These are phyloP conservation scores for Sequoiadendron giganteum DNA, from an alignment of 75 land plant genomes.

Conservation along the genomic window DNA sequence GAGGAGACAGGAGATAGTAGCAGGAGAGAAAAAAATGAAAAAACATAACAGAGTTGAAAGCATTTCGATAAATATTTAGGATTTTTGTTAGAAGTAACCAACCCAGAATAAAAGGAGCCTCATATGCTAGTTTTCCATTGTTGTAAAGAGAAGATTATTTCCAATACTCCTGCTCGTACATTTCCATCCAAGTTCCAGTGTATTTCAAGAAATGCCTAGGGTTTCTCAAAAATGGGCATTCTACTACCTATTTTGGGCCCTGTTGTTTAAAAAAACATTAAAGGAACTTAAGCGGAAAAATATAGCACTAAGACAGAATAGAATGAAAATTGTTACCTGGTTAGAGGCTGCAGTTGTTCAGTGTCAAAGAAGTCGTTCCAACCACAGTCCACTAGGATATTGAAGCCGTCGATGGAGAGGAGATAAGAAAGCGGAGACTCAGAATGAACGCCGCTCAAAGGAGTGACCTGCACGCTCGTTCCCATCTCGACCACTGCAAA, in stretches of 20 bases:
- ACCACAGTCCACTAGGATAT: constrained; percentile 93
- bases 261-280: not conserved
- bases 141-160: not conserved
- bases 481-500: constrained; percentile 53
- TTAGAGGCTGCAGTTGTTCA: constrained; percentile 72
- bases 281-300: not conserved
- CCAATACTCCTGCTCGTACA: not conserved
- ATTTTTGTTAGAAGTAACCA: no score
- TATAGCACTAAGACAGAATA: not conserved
- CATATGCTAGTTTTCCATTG: no score
- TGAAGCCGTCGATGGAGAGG: constrained; percentile 85
- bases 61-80: no score
- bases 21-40: no score
- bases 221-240: not conserved
- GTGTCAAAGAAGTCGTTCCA: constrained; percentile 94
- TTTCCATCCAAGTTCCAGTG: not conserved
- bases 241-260: not conserved
- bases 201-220: not conserved
- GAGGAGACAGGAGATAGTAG: no score
- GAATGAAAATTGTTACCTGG: constrained; percentile 37
- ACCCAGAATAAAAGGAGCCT: no score
- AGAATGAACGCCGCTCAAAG: constrained; percentile 85
- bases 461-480: constrained; percentile 91
- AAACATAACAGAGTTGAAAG: no score
- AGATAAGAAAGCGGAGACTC: constrained; percentile 90